Evolutionary conservation across 2,329 filamentous ascomycete species (phyloP), one percentile per base, ranked within the genome.

Genomic region (Ophiostoma sp.): DNA sequence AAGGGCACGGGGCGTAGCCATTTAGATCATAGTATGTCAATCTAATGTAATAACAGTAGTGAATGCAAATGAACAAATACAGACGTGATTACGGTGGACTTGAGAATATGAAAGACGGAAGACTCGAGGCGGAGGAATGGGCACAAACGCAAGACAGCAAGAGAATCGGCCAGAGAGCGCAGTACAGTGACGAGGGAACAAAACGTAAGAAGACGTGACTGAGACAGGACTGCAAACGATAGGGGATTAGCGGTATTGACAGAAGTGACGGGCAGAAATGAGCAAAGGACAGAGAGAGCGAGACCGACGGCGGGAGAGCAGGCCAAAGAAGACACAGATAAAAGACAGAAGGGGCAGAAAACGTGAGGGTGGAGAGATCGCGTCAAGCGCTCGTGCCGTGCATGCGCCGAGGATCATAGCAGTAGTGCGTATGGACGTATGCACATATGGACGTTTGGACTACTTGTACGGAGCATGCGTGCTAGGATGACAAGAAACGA

Each of bases 1-100:
- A 55, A 58, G 55, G 12, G 55, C 55, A 60, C 55, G 55, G 55
- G 55, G 55, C 55, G 55, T 60, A 60, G 55, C 55, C 38, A 9
- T 60, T 60, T 60, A 14, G 27, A 60, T 40, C 55, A 38, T 60
- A 60, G 55, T 40, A 40, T 60, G 55, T 58, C 52, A 18, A 58
- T 58, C 52, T 27, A 6, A 44, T 44, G 42, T 6, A 7, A 44
- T 44, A 44, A 44, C 7, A 44, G 42, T 55, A 27, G 52, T 14
- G 38, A 36, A 38, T 58, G 27, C 12, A 27, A 27, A 55, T 27
- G 6, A 18, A 9, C 49, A 27, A 14, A 55, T 27, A 52, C 49
- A 12, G n/a, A 52, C 16, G 11, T 44, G 27, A 27, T 27, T 27
- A 27, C 27, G 27, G 27, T 27, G 27, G 27, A 27, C 27, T 27